These are phyloP conservation scores for Talaromyces sp. DNA, from an alignment of 2,329 filamentous ascomycete genomes.

Conservation along the genomic window DNA sequence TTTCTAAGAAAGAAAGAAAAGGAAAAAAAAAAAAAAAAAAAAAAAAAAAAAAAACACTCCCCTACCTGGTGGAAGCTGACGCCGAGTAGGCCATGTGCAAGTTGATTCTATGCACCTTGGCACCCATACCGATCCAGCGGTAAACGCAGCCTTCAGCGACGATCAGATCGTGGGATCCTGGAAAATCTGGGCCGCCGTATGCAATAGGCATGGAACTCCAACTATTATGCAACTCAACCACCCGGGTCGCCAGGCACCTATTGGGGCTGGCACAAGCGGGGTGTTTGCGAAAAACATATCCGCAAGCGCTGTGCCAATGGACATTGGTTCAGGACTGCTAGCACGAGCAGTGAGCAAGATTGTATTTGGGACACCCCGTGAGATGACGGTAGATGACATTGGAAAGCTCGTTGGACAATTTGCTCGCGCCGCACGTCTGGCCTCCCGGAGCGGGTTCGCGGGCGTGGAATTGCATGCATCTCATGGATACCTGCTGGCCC, in stretches of 20 bases:
- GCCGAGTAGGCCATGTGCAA: conserved; percentile 32
- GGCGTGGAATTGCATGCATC: conserved; percentile 52
- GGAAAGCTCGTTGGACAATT: conserved; percentile 50
- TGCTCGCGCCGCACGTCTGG: conserved; percentile 47
- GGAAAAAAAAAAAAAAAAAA: no score
- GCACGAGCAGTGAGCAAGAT: conserved; percentile 26
- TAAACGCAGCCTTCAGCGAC: neutral
- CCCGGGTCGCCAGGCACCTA: conserved; percentile 41
- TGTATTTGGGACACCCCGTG: conserved; percentile 48
- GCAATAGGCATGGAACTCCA: conserved; percentile 35
- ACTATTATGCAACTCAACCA: conserved; percentile 43
- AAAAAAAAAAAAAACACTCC: no score
- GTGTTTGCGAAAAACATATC: conserved; percentile 27
- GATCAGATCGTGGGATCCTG: conserved; percentile 17
- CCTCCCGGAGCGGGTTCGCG: conserved; percentile 46
- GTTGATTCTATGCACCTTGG: conserved; percentile 42
- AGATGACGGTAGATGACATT: conserved; percentile 53
- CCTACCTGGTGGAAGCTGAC: neutral
- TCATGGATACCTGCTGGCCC: conserved; percentile 45
- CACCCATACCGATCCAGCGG: conserved; percentile 23
- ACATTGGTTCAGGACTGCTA: conserved; percentile 32
- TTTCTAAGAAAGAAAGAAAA: neutral
- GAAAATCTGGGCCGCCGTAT: conserved; percentile 24
- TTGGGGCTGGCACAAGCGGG: conserved; percentile 31
- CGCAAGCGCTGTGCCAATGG: conserved; percentile 37